These are phyloP conservation scores for Solioccasus polychromus DNA, from an alignment of 768 basidiomycete species.

Conservation along the genomic window DNA sequence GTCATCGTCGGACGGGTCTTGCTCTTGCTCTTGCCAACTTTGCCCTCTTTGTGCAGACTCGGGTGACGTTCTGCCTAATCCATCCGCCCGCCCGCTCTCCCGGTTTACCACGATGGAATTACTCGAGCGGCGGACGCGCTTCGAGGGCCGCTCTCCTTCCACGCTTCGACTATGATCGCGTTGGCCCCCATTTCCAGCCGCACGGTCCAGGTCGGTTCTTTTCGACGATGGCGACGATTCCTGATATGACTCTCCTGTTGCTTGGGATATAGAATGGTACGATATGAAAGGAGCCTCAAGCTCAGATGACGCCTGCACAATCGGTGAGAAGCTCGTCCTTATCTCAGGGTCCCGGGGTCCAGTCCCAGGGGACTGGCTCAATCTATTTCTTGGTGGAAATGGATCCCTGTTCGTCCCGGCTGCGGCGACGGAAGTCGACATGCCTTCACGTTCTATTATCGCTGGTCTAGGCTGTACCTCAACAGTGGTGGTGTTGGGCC, in stretches of 20 bases:
- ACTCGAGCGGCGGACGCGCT: slow-evolving; percentile 24
- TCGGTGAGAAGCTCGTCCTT: slow-evolving; percentile 13
- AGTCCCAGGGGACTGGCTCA: slow-evolving; percentile 1
- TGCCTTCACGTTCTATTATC: not conserved
- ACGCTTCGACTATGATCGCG: slow-evolving; percentile 16
- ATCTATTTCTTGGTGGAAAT: not conserved
- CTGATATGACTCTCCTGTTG: slow-evolving; percentile 10
- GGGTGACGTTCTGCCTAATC: slow-evolving; percentile 14
- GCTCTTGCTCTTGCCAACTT: not conserved
- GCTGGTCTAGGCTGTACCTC: slow-evolving; percentile 7
- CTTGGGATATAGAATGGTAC: not conserved
- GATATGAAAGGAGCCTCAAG: slow-evolving; percentile 3
- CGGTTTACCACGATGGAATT: slow-evolving; percentile 12
- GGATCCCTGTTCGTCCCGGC: slow-evolving; percentile 2
- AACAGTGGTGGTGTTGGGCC: slow-evolving; percentile 1
- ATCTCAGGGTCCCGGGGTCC: slow-evolving; percentile 15
- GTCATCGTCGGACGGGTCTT: not conserved
- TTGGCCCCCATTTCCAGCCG: slow-evolving; percentile 1
- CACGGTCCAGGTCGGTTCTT: not conserved
- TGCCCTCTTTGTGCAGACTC: slow-evolving; percentile 2
- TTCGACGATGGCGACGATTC: slow-evolving; percentile 8
- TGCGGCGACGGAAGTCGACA: slow-evolving; percentile 6
- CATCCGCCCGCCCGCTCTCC: slow-evolving; percentile 2
- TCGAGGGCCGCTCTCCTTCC: slow-evolving; percentile 28
- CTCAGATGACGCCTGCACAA: slow-evolving; percentile 3